A percentile compares a stretch with the other conserved stretches of the same genome.
phyloP scores from a whole-genome alignment of 257 asterid species.

The Solanum boliviense region DNA sequence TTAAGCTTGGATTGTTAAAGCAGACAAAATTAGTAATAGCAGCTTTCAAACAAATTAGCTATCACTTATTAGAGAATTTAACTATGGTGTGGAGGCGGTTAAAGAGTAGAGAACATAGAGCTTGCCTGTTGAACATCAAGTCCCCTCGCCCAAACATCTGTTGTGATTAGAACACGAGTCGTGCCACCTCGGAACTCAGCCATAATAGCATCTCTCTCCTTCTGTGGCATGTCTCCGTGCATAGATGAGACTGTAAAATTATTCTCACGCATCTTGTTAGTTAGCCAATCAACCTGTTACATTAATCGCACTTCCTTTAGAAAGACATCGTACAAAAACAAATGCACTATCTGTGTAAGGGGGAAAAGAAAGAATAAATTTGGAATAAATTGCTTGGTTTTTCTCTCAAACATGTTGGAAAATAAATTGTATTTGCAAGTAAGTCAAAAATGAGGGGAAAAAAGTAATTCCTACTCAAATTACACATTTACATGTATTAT shows the following conservation, averaged over 20 bases:
- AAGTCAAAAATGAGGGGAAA: neutral
- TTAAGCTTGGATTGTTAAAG: neutral
- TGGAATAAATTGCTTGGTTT: neutral
- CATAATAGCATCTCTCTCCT: constrained; percentile 93
- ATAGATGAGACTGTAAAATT: constrained; percentile 91
- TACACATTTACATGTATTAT: neutral
- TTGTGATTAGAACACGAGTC: constrained; percentile 90
- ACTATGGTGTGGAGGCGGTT: neutral
- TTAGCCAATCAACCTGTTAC: constrained; percentile 84
- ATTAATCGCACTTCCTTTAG: neutral
- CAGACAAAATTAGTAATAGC: neutral
- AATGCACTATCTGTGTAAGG: neutral
- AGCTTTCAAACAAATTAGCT: neutral
- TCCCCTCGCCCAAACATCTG: constrained; percentile 99
- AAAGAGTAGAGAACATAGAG: neutral
- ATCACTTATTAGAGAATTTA: neutral
- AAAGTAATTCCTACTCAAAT: neutral
- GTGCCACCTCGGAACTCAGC: constrained; percentile 70
- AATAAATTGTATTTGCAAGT: neutral
- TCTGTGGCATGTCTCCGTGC: constrained; percentile 99
- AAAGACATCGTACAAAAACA: neutral
- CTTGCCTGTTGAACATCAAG: constrained; percentile 95
- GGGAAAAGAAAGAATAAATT: neutral
- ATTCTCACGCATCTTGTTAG: constrained; percentile 79
- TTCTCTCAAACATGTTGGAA: neutral